phyloP scores from a whole-genome alignment of 345 rosid genomes.

The Stellera chamaejasme region DNA sequence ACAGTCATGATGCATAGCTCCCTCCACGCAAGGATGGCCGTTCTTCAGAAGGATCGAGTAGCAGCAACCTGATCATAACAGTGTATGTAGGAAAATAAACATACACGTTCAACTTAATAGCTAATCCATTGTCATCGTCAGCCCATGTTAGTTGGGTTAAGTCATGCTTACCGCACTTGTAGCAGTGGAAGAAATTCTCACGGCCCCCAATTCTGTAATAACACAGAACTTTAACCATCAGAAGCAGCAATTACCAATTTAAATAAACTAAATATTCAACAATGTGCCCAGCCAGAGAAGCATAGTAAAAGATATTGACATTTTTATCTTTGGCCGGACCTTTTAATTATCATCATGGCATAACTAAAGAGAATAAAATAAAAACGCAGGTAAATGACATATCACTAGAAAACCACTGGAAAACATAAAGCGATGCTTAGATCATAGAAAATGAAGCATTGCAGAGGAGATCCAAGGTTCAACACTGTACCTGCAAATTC shows the following conservation, averaged over 20 bases:
- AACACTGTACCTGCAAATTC: slow-evolving; percentile 77
- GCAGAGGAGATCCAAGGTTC: background rate
- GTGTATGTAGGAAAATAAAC: background rate
- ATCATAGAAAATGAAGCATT: background rate
- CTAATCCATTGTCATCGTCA: background rate
- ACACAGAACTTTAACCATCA: background rate
- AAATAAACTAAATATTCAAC: too few species aligned
- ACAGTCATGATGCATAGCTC: slow-evolving; percentile 98
- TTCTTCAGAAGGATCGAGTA: slow-evolving; percentile 57
- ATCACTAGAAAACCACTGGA: too few species aligned
- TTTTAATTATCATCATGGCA: background rate
- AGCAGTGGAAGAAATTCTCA: slow-evolving; percentile 85
- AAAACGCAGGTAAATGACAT: too few species aligned
- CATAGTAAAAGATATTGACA: too few species aligned
- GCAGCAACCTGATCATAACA: slow-evolving; percentile 60
- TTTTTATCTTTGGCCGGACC: background rate
- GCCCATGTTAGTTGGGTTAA: background rate
- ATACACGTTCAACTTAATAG: too few species aligned
- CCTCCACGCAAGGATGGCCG: slow-evolving; percentile 85
- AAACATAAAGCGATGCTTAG: background rate
- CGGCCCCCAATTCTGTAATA: slow-evolving; percentile 64
- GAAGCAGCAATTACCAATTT: background rate
- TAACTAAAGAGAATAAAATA: background rate
- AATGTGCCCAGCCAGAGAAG: too few species aligned
- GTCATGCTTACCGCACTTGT: slow-evolving; percentile 67